These are phyloP conservation scores for Saccharomycopsis javanensis DNA, from an alignment of 805 yeast species.

Conservation along the genomic window DNA sequence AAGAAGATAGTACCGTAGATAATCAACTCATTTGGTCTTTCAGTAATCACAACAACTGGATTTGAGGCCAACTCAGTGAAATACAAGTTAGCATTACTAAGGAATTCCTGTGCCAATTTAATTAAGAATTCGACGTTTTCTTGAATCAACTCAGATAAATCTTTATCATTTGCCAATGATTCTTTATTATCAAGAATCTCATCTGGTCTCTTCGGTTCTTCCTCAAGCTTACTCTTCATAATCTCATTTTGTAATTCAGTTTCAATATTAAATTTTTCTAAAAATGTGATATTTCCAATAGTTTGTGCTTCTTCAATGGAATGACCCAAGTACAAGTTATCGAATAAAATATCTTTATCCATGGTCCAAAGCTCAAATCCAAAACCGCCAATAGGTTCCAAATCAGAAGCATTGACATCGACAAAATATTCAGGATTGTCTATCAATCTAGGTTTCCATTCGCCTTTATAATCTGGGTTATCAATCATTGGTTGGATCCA, in stretches of 20 bases:
- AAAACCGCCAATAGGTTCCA: constrained; percentile 64
- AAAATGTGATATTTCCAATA: constrained; percentile 69
- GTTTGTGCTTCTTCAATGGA: constrained; percentile 74
- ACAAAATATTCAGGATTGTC: constrained; percentile 63
- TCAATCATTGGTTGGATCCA: constrained; percentile 61
- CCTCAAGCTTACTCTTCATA: constrained; percentile 34
- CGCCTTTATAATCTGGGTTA: constrained; percentile 75
- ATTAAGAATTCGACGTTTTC: constrained; percentile 48
- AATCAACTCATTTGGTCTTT: constrained; percentile 42
- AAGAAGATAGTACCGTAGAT: constrained; percentile 37
- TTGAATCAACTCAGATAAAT: not conserved
- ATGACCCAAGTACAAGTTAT: constrained; percentile 80
- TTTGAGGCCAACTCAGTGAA: constrained; percentile 32
- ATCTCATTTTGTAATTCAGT: constrained; percentile 31
- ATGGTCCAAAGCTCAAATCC: constrained; percentile 91
- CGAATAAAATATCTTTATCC: constrained; percentile 64
- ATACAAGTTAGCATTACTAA: constrained; percentile 27
- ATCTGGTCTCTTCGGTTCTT: constrained; percentile 32
- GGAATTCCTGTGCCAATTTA: constrained; percentile 34
- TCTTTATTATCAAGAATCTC: constrained; percentile 7
- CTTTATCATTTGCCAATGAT: constrained; percentile 12
- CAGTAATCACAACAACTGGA: constrained; percentile 36
- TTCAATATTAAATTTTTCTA: constrained; percentile 45
- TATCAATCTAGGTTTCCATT: constrained; percentile 59
- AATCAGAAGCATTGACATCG: constrained; percentile 46